phyloP scores from a whole-genome alignment of 2,329 filamentous ascomycete genomes.

The Drechslerella dactyloides region DNA sequence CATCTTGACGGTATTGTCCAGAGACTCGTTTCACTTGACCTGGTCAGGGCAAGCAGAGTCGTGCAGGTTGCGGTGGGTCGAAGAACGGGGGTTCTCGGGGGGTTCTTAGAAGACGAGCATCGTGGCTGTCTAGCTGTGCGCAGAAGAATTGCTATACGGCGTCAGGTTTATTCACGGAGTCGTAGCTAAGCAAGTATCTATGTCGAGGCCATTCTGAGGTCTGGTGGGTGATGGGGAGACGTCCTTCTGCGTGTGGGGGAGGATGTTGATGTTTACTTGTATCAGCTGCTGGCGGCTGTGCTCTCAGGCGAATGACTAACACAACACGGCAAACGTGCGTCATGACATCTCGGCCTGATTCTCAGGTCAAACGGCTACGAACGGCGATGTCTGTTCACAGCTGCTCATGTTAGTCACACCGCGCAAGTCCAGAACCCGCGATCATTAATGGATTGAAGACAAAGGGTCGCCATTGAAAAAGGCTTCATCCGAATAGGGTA shows the following conservation, averaged over 20 bases:
- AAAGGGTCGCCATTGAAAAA: too few relatives aligned
- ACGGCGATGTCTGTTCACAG: too few relatives aligned
- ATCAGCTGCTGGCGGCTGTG: slow-evolving; percentile 1
- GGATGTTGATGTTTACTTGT: not conserved
- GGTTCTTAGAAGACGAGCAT: slow-evolving; percentile 45
- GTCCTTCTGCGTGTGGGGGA: not conserved
- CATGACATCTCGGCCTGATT: not conserved
- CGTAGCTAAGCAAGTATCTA: slow-evolving; percentile 9
- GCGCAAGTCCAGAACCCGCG: too few relatives aligned
- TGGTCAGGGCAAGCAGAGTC: slow-evolving; percentile 23
- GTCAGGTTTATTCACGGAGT: not conserved
- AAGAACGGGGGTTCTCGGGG: slow-evolving; percentile 20
- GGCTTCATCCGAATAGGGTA: too few relatives aligned
- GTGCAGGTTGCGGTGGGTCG: slow-evolving; percentile 20
- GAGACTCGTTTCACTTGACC: slow-evolving; percentile 46
- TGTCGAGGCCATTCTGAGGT: slow-evolving; percentile 24
- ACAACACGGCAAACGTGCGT: not conserved
- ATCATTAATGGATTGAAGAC: too few relatives aligned
- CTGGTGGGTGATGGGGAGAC: slow-evolving; percentile 5
- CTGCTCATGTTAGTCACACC: not conserved
- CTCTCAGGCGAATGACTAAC: not conserved
- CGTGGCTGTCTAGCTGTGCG: slow-evolving; percentile 11
- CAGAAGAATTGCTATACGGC: not conserved
- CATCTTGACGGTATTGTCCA: slow-evolving; percentile 51
- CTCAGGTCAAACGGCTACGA: not conserved